Percentiles rank a stretch among this genome's conserved stretches.
phyloP scores from a whole-genome alignment of 345 rosid genomes.

The Brassica carinata region DNA sequence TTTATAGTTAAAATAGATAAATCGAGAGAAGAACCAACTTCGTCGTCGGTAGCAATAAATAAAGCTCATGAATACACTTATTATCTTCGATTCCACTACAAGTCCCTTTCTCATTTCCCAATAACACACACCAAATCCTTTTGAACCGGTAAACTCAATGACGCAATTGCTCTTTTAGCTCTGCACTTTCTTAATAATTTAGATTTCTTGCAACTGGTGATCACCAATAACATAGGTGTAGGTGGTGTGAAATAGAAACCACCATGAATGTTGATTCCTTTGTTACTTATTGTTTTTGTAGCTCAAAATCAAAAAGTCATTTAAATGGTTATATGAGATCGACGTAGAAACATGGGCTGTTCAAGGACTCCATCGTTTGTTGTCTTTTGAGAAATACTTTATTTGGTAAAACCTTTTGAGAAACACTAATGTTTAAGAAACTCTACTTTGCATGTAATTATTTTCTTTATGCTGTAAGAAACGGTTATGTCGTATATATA shows the following conservation, averaged over 20 bases:
- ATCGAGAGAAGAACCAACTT: constrained; percentile 13
- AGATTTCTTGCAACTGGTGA: background rate
- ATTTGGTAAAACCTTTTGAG: background rate
- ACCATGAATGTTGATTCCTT: background rate
- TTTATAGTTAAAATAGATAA: background rate
- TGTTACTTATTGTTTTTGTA: background rate
- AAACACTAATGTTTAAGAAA: background rate
- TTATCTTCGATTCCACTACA: constrained; percentile 30
- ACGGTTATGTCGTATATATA: background rate
- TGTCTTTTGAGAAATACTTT: background rate
- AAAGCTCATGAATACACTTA: constrained; percentile 21
- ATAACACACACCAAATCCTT: constrained; percentile 25
- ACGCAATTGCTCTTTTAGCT: background rate
- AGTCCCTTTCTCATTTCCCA: constrained; percentile 33
- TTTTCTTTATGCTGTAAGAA: background rate
- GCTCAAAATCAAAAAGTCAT: background rate
- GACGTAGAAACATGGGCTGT: background rate
- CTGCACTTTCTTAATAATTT: background rate
- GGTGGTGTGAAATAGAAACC: background rate
- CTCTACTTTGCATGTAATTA: background rate
- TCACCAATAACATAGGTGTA: background rate
- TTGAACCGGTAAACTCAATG: constrained; percentile 18
- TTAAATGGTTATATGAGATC: background rate
- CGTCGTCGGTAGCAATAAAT: constrained; percentile 35
- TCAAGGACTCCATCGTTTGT: background rate